phyloP scores from a whole-genome alignment of 352 stramenopile genomes.

The Thalassiosira sp. region DNA sequence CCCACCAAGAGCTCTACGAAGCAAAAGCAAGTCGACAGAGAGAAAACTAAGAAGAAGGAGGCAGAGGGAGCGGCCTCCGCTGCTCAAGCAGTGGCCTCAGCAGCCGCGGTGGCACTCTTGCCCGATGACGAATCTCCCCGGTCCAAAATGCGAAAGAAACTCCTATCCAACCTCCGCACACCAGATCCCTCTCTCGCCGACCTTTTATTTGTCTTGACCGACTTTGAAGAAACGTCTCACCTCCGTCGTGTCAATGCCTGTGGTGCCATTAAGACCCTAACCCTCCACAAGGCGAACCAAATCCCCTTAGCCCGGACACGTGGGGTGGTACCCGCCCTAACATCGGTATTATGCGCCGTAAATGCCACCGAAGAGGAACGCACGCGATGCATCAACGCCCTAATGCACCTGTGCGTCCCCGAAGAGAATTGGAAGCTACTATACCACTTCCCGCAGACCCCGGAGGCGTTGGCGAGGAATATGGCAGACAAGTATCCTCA shows the following conservation, averaged over 20 bases:
- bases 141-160: conserved; percentile 19
- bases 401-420: conserved; percentile 51
- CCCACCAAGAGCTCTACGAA: conserved; percentile 2
- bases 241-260: conserved; percentile 49
- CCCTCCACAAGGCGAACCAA: conserved; percentile 39
- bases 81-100: not conserved
- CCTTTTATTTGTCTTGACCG: conserved; percentile 30
- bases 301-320: conserved; percentile 32
- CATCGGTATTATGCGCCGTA: conserved; percentile 37
- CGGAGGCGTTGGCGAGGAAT: conserved; percentile 38
- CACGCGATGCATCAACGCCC: conserved; percentile 45
- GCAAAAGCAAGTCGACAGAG: not conserved
- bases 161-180: conserved; percentile 23
- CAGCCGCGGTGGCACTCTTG: not conserved
- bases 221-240: conserved; percentile 31
- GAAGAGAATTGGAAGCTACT: conserved; percentile 50
- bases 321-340: conserved; percentile 35
- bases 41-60: not conserved
- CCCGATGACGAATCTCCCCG: conserved; percentile 14
- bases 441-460: conserved; percentile 40
- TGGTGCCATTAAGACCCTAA: conserved; percentile 47
- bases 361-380: conserved; percentile 46
- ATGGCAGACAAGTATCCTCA: conserved; percentile 51
- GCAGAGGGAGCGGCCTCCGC: too few species aligned
- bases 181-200: conserved; percentile 36